These are phyloP conservation scores for Pholiota conissans DNA, from an alignment of 768 basidiomycete species.

Conservation along the genomic window DNA sequence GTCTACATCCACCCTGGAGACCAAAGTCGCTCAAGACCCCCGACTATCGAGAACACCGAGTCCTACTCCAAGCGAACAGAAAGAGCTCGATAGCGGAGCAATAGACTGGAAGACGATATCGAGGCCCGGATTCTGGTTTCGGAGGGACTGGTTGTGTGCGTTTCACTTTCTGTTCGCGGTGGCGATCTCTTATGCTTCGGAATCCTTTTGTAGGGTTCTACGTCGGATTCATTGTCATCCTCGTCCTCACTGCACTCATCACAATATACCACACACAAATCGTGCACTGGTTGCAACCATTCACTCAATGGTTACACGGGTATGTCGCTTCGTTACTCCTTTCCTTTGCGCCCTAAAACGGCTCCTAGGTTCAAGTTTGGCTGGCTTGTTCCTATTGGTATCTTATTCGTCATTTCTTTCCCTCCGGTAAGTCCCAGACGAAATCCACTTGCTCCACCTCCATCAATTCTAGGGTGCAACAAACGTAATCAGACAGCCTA, in stretches of 20 bases:
- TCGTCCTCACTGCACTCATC: constrained; percentile 52
- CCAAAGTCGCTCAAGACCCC: constrained; percentile 14
- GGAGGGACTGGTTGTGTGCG: constrained; percentile 60
- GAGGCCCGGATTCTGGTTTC: constrained; percentile 51
- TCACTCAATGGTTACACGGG: constrained; percentile 64
- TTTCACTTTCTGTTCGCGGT: constrained; percentile 7
- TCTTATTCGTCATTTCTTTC: constrained; percentile 84
- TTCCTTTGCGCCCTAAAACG: background rate
- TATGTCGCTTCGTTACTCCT: constrained; percentile 38
- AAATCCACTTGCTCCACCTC: no score
- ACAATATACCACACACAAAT: constrained; percentile 71
- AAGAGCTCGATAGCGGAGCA: constrained; percentile 40
- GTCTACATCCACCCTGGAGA: constrained; percentile 8
- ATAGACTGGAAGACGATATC: constrained; percentile 45
- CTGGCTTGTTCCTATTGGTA: constrained; percentile 77
- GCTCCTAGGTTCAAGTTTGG: constrained; percentile 50
- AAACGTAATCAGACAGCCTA: no score
- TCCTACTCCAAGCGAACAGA: constrained; percentile 62
- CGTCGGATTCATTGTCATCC: constrained; percentile 43
- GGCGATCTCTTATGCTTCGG: background rate
- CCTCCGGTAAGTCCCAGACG: constrained; percentile 40
- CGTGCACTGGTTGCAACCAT: constrained; percentile 65
- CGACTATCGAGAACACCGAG: constrained; percentile 48
- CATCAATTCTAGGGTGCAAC: no score
- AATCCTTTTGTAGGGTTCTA: constrained; percentile 44